phyloP scores from a whole-genome alignment of 371 early-diverging fungal genomes.

The Actinomortierella wolfii region DNA sequence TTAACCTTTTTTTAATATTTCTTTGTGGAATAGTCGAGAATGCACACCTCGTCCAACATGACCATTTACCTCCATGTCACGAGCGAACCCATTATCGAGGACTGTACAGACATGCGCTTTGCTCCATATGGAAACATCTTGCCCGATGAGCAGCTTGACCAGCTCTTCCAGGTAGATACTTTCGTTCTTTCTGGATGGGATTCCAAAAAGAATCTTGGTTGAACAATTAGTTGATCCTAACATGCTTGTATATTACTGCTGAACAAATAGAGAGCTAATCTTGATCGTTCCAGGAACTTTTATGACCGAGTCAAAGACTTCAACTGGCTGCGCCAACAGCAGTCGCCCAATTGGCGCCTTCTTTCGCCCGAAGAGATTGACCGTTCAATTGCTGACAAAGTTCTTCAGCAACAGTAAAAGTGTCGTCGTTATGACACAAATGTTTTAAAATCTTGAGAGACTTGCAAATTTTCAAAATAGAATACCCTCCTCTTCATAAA shows the following conservation, averaged over 20 bases:
- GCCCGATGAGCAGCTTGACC: conserved; percentile 18
- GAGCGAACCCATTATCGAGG: conserved; percentile 85
- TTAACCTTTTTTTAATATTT: background rate
- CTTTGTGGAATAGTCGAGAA: conserved; percentile 59
- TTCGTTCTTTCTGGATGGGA: too few species aligned
- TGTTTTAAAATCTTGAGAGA: too few species aligned
- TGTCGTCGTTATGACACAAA: too few species aligned
- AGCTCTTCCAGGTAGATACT: conserved; percentile 26
- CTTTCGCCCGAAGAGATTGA: conserved; percentile 23
- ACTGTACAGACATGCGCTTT: conserved; percentile 63
- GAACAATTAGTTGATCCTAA: too few species aligned
- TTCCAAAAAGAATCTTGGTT: too few species aligned
- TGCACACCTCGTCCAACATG: conserved; percentile 72
- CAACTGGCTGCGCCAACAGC: conserved; percentile 80
- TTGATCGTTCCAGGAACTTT: conserved; percentile 48
- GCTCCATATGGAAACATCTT: conserved; percentile 44
- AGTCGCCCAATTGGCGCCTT: conserved; percentile 75
- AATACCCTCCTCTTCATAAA: too few species aligned
- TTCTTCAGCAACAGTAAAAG: too few species aligned
- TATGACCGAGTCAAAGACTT: conserved; percentile 80
- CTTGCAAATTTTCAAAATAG: too few species aligned
- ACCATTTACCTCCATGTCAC: conserved; percentile 68
- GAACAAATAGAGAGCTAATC: conserved; percentile 39
- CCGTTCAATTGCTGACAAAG: too few species aligned
- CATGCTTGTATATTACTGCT: too few species aligned